Evolutionary conservation across 768 basidiomycete species (phyloP), one percentile per base, ranked within the genome.

Genomic region (Mycena sanguinolenta): DNA sequence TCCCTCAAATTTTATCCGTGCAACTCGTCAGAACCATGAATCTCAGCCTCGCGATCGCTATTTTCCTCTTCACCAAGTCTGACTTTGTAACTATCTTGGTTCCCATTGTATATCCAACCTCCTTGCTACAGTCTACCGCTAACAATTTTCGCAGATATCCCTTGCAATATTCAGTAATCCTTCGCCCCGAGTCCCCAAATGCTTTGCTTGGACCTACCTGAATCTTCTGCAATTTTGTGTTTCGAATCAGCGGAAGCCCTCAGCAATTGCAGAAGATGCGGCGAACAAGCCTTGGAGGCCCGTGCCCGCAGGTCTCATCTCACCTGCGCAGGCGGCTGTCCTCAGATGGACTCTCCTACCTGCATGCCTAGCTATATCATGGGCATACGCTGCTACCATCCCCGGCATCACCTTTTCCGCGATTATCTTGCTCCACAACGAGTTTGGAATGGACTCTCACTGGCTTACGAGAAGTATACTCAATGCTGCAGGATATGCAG

Each of bases 241-340:
- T 25, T 58, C 55, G 9, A 70, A 70, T 39, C 69, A 70, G 46
- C 25, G 25, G 4, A 9, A 23, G 1, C n/a, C n/a, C n/a, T n/a
- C n/a, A n/a, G 55, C 63, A 17, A 39, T 54, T 13, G 69, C 27
- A 4, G 69, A 70, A 27, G 69, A 70, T 23, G 34, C 49, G 4
- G 28, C 66, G 7, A 70, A 70, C 28, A 46, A 34, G 0, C 69
- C 63, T 7, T 70, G 69, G 69, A 16, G 69, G 12, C 69, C 69
- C 9, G 3, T 64, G 2, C 68, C 68, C 0, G 30, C 46, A 1
- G 67, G 44, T n/a, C 5, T 28, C 21, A n/a, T 46, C n/a, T 19
- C 19, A 2, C 21, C 21, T n/a, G 8, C 4, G 21, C 21, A 21
- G 4, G 21, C 44, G 7, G 5, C 9, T 7, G n/a, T 46, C 6